Evolutionary conservation across 352 stramenopile genomes (phyloP), one percentile per base, ranked within the genome.

Genomic region (Phytophthora palmivora): DNA sequence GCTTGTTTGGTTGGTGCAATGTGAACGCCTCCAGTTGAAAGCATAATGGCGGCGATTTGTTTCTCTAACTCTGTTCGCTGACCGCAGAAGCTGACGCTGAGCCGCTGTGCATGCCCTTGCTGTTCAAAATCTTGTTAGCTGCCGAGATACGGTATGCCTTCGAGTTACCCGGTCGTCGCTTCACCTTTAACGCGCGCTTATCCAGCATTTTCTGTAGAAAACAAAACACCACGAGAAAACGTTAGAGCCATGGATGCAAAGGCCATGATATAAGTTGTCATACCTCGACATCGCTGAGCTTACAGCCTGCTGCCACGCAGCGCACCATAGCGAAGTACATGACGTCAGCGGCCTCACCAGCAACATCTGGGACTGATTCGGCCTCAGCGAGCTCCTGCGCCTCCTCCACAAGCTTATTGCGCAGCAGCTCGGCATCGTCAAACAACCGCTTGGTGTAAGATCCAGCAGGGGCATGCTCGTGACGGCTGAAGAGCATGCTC

Each of bases 391-490:
- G 84, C 61, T 98, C 93, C 67, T 98, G 95, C n/a, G 94, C 94
- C 78, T 99, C 96, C 67, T 99, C 96, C 9, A 99, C 94, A 19
- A 99, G 80, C 77, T 99, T 99, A 70, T 98, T 95, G 18, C 94
- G 87, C 49, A 99, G 76, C 60, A 99, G 69, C 53, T 84, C 73
- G 0, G 79, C 71, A 70, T 98, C 95, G 38, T 97, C 82, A 78
- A 99, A 98, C 18, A 99, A 73, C 8, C 95, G 80, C 81, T 98
- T 98, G 2, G 96, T 99, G 65, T 99, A 99, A 16, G 93, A 98
- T 39, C 95, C 96, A n/a, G 84, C 79, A 0, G 95, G 95, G 6
- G 95, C 95, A 32, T 95, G 72, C n/a, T 76, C 58, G 14, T 97
- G 70, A 26, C 96, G 87, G 50, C 91, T 88, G 43, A 87, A 67